A percentile compares a stretch with the other conserved stretches of the same genome.
phyloP scores from a whole-genome alignment of 306 rosid genomes.

The Cucurbita argyrosperma region DNA sequence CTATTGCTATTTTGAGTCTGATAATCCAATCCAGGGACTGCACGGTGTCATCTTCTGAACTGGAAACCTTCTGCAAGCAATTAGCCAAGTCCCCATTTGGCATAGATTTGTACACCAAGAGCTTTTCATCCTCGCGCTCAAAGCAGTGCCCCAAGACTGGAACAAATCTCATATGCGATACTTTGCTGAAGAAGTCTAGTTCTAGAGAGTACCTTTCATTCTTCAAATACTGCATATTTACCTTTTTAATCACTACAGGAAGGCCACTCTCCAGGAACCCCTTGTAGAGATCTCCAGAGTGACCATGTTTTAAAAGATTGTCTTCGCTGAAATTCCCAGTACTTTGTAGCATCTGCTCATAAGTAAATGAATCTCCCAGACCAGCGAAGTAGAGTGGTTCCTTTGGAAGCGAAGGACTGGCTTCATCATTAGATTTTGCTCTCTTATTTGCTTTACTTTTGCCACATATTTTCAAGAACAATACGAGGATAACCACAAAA shows the following conservation, averaged over 20 bases:
- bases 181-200: conserved; percentile 49
- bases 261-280: conserved; percentile 44
- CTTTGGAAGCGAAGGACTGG: conserved; percentile 33
- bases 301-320: conserved; percentile 71
- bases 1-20: conserved; percentile 78
- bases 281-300: conserved; percentile 64
- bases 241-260: conserved; percentile 60
- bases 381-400: conserved; percentile 23
- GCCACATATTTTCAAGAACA: conserved; percentile 27
- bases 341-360: conserved; percentile 44
- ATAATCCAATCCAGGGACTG: conserved; percentile 90
- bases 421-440: conserved; percentile 36
- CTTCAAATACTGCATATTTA: conserved; percentile 31
- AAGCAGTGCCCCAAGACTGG: conserved; percentile 79
- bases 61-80: conserved; percentile 43
- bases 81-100: conserved; percentile 68
- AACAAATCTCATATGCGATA: conserved; percentile 63
- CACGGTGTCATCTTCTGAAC: conserved; percentile 24
- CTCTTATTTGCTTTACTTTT: conserved; percentile 19
- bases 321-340: conserved; percentile 51
- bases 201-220: conserved; percentile 47
- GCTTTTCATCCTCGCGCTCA: conserved; percentile 64
- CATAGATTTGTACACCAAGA: conserved; percentile 73
- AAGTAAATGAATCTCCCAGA: conserved; percentile 48
- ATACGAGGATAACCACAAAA: conserved; percentile 32